Evolutionary conservation across 805 yeast genomes (phyloP).

Genomic region (Candida loeiensis): DNA sequence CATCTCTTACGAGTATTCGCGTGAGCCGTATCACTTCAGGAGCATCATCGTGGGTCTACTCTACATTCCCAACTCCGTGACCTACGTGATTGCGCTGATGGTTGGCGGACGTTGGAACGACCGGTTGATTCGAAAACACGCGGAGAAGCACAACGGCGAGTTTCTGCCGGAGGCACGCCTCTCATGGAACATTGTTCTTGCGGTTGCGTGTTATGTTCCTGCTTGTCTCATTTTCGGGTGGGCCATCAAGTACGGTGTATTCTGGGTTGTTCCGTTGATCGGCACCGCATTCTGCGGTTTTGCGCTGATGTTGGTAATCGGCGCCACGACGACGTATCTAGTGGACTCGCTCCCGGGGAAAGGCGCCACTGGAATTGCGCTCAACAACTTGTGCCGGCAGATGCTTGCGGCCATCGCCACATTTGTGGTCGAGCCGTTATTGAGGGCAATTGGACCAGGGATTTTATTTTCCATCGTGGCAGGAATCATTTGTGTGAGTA

Average conservation of each 20-base stretch:
- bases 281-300: constrained; percentile 83
- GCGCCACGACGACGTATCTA: constrained; percentile 73
- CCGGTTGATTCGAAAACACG: constrained; percentile 47
- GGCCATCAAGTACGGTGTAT: constrained; percentile 62
- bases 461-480: constrained; percentile 65
- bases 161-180: constrained; percentile 75
- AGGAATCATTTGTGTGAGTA: constrained; percentile 47
- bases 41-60: constrained; percentile 67
- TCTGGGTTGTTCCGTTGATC: constrained; percentile 76
- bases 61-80: constrained; percentile 79
- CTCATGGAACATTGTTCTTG: constrained; percentile 67
- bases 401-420: constrained; percentile 72
- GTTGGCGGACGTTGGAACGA: constrained; percentile 83
- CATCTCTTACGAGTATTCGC: constrained; percentile 57
- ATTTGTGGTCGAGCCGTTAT: constrained; percentile 69
- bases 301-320: constrained; percentile 80
- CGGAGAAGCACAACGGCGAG: constrained; percentile 58
- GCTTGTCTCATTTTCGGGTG: constrained; percentile 77
- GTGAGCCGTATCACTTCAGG: constrained; percentile 66
- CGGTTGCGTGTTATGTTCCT: constrained; percentile 59
- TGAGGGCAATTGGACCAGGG: constrained; percentile 66
- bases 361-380: constrained; percentile 86
- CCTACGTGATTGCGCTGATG: constrained; percentile 72
- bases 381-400: constrained; percentile 73
- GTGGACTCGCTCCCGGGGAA: constrained; percentile 83